phyloP scores from a whole-genome alignment of 495 filamentous ascomycete genomes.

The Annulohypoxylon stygium region DNA sequence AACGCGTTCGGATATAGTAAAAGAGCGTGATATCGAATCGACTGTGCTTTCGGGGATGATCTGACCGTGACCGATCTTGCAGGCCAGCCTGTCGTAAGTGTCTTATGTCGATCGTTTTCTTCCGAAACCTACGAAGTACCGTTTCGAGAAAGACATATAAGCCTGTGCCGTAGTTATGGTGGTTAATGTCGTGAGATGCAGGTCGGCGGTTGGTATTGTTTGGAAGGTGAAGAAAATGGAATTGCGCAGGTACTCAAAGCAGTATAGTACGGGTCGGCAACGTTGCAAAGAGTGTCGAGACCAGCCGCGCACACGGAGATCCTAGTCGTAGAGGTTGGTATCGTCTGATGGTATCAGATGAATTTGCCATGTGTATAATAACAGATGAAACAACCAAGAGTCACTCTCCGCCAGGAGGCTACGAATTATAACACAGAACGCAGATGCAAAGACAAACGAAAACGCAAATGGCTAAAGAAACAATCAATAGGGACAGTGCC shows the following conservation, averaged over 20 bases:
- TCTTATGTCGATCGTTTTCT: slow-evolving; percentile 10
- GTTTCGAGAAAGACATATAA: slow-evolving; percentile 1
- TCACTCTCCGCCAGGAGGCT: slow-evolving; percentile 10
- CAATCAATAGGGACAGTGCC: slow-evolving; percentile 19
- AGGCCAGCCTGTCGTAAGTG: slow-evolving; percentile 27
- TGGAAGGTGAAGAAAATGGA: slow-evolving; percentile 18
- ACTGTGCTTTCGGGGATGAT: slow-evolving; percentile 14
- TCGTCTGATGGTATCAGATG: slow-evolving; percentile 21
- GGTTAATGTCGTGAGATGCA: slow-evolving; percentile 17
- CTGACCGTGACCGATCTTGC: slow-evolving; percentile 10
- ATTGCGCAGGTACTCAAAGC: slow-evolving; percentile 14
- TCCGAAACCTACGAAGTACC: slow-evolving; percentile 1
- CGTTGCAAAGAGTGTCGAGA: slow-evolving; percentile 24
- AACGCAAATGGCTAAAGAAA: slow-evolving; percentile 30
- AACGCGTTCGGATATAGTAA: neutral
- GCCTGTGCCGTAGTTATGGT: slow-evolving; percentile 18
- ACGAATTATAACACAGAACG: slow-evolving; percentile 10
- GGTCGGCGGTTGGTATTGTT: slow-evolving; percentile 23
- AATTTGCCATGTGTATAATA: slow-evolving; percentile 2
- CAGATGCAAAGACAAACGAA: neutral
- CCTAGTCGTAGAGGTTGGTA: neutral
- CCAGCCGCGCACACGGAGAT: slow-evolving; percentile 1
- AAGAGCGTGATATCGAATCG: slow-evolving; percentile 13
- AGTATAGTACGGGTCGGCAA: slow-evolving; percentile 12
- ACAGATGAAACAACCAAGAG: slow-evolving; percentile 3